Evolutionary conservation across 192 early-diverging fungal genomes (phyloP), one percentile per base, ranked within the genome.

Genomic region (Entomortierella lignicola): DNA sequence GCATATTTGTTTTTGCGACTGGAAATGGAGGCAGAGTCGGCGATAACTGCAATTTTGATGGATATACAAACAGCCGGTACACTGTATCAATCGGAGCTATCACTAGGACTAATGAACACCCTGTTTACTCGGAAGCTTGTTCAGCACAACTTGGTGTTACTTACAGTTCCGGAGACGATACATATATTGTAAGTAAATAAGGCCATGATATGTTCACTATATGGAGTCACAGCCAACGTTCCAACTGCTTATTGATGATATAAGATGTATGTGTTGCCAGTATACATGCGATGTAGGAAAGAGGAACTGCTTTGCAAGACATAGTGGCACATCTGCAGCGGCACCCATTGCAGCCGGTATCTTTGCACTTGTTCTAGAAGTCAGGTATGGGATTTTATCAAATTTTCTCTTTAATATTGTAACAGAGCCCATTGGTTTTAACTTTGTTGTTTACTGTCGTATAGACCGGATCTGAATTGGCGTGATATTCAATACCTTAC

Each of bases 31-130:
- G 93, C 0, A 75, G 82, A 0, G 69, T 55, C 2, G 85, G 86
- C 43, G 97, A 99, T 63, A 96, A 99, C 82, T 99, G 97, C 84
- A 98, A 98, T 81, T 95, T 91, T 85, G 96, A 98, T 71, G 96
- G 96, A 15, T 97, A 97, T 83, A 95, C 96, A 27, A 99, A 99
- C 84, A 93, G 91, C 67, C 94, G 96, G 18, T 99, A 95, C 80
- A 98, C 97, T 1, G 91, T 99, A 64, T 96, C 95, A 4, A 92
- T 99, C 13, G 93, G 94, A 7, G 94, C 97, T 27, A 86, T 99
- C 43, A 91, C 94, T 69, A 89, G 92, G 41, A 55, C 82, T 0
- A 92, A 94, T 48, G 55, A 84, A 6, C 95, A 96, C 70, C 95
- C 97, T 7, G 81, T 79, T 47, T 99, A 98, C 72, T 90, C 95